These are phyloP conservation scores for Avena eriantha DNA, from an alignment of 176 grass and related monocot genomes.

Conservation along the genomic window DNA sequence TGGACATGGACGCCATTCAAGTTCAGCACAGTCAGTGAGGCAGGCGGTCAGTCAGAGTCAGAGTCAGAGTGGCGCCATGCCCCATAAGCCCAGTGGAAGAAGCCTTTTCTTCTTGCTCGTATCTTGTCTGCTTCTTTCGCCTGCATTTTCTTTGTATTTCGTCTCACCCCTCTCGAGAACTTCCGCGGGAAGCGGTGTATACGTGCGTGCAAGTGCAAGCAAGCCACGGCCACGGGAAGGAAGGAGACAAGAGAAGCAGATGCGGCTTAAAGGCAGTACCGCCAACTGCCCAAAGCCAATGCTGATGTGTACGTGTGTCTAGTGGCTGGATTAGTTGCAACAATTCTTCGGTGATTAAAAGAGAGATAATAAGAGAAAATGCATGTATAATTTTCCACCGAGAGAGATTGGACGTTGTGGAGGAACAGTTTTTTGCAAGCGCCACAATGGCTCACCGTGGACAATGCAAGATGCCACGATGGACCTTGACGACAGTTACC, in stretches of 20 bases:
- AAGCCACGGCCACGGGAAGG: neutral
- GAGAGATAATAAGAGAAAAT: no score
- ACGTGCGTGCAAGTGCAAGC: no score
- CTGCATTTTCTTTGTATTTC: neutral
- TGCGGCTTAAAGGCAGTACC: neutral
- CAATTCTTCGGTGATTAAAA: no score
- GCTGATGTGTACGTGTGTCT: no score
- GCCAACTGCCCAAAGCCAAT: neutral
- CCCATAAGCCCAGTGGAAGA: conserved; percentile 43
- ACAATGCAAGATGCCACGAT: no score
- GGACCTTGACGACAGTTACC: no score
- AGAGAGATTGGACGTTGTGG: no score
- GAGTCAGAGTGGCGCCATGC: conserved; percentile 32
- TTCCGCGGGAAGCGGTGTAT: neutral
- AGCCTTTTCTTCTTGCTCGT: neutral
- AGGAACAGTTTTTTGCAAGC: no score
- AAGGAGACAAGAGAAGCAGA: neutral
- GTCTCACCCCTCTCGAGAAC: neutral
- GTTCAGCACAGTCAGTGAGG: neutral
- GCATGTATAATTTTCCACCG: no score
- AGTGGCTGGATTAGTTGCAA: no score
- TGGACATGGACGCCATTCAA: conserved; percentile 7
- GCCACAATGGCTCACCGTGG: no score
- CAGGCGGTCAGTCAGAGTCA: conserved; percentile 14
- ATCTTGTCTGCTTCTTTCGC: neutral